Base-by-base conservation (phyloP, 306 rosid genomes). In the Vigna trinervia region DNA sequence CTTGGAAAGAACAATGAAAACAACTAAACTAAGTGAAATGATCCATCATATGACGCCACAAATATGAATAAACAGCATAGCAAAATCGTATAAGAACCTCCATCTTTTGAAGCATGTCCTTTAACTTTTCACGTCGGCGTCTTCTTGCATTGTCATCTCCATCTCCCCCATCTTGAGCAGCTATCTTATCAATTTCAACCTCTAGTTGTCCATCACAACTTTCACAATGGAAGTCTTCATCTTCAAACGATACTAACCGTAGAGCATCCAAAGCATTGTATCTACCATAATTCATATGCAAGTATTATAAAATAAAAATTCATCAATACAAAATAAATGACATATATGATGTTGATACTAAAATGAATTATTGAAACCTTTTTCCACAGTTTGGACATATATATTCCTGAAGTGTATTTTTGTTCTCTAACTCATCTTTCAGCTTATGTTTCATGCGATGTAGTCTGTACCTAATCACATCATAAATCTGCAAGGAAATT, bases 361-460 rank as follows among this genome's bases (percentile, higher is more conserved):
- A 60, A 75, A 46, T 47, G 39, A 75, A 62, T 32, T 70, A 64
- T 69, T 30, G 63, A 84, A 74, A 94, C 98, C 98, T 92, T 90
- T 86, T 94, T 64, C 84, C 83, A 82, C 97, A 94, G 82, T 78
- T 92, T 12, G 91, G 91, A 85, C 98, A 94, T 84, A 92, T 87
- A 73, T 94, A 94, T 80, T 92, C 93, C 76, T 92, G 97, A 87
- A 94, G 84, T 39, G 96, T 94, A 83, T 94, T 92, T 84, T 90
- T 94, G 93, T 94, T 92, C 83, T 94, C 98, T 84, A 94, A 81
- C 82, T 94, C 98, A 88, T 92, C 98, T 90, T 94, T 94, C 88
- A 94, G 76, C 90, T 92, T 94, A 83, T 94, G 92, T 85, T 87
- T 92, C 97, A 94, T 88, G 38, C 97, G 96, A 80, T 94, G 96